Base-by-base conservation (phyloP, 352 stramenopile genomes). In the Aphanomyces invadans region DNA sequence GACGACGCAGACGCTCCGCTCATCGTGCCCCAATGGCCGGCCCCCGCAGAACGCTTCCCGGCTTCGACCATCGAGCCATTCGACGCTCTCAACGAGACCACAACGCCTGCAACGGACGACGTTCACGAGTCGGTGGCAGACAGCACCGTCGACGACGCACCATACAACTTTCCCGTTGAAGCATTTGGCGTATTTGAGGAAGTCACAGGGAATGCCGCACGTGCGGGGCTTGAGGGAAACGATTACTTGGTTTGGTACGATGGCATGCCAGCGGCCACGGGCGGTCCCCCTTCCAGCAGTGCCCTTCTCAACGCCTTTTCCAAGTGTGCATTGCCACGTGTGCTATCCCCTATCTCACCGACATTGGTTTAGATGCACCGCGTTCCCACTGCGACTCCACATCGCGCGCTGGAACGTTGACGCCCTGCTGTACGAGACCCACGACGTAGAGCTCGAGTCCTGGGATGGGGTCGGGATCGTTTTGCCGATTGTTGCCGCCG, bases 201-300 rank as follows among this genome's bases (percentile, higher is more conserved):
- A 38, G 19, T 57, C 1, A 23, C 29, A 0, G 25, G 19, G 7
- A 11, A 21, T n/a, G 49, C 49, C 0, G 12, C 29, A 12, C 9
- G n/a, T 3, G 45, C 42, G 29, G 60, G 60, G 11, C 25, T 67
- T 1, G 15, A 45, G 2, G 60, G 44, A 9, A 45, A 59, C 49
- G 60, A 67, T 51, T 67, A 33, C 38, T 57, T 67, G 28, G 25
- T 67, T 32, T 25, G 39, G 11, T 67, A 59, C 32, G 42, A 67
- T 1, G 60, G 60, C 4, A 39, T 67, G 21, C 1, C 12, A 1
- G 1, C 10, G 9, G 28, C 33, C 28, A 19, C 33, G 36, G 19
- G 12, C 11, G 49, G 12, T 21, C 17, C 49, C 1, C 49, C 49
- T 11, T 15, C 21, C 36, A 42, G 36, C 36, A 42, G 7, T 5